Evolutionary conservation across 495 filamentous ascomycete species (phyloP).

Genomic region (Neurospora sublineolata): DNA sequence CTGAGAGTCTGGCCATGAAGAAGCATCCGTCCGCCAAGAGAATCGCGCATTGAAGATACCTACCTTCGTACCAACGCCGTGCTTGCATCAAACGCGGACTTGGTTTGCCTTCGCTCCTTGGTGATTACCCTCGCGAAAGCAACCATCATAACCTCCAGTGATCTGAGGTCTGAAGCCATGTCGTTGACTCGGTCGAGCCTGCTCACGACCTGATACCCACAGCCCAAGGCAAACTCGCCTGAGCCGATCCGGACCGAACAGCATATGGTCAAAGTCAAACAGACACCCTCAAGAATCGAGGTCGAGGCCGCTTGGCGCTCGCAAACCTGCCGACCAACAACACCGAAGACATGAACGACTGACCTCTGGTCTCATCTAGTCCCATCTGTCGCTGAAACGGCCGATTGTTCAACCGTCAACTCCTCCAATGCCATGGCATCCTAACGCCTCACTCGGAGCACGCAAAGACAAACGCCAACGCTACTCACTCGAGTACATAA

Average conservation of each 20-base stretch:
- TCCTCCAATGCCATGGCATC: background rate
- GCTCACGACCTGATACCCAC: background rate
- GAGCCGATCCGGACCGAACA: background rate
- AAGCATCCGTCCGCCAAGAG: no score
- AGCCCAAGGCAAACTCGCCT: background rate
- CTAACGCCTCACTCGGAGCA: background rate
- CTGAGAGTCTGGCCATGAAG: no score
- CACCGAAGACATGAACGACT: background rate
- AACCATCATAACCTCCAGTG: background rate
- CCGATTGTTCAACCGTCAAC: background rate
- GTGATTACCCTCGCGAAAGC: background rate
- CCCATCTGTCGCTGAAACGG: background rate
- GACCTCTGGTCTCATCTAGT: background rate
- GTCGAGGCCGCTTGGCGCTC: background rate
- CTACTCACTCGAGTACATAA: background rate
- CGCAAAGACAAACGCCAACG: background rate
- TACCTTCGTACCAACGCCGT: background rate
- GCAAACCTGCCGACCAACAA: background rate
- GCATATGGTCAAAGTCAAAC: background rate
- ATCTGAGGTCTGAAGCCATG: background rate
- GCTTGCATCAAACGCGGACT: background rate
- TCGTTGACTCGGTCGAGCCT: background rate
- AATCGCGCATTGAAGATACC: background rate
- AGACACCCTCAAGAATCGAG: background rate
- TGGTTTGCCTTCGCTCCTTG: background rate